These are phyloP conservation scores for Plantago ovata DNA, from an alignment of 257 asterid genomes.

Conservation along the genomic window DNA sequence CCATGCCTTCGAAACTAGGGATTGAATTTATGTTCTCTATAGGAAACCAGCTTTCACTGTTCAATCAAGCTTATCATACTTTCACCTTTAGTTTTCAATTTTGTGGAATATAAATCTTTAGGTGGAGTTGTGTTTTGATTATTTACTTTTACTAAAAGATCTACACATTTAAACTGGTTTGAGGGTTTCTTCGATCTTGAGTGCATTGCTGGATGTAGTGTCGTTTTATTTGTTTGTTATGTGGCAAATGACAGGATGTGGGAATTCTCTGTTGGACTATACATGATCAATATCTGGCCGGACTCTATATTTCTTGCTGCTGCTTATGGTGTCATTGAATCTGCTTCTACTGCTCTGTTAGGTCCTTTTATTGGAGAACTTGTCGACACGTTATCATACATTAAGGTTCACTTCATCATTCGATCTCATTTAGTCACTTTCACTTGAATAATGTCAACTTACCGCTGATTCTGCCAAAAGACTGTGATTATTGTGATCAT, in stretches of 20 bases:
- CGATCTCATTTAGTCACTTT: neutral
- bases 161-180: too few relatives aligned
- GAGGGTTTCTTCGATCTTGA: too few relatives aligned
- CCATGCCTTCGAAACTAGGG: neutral
- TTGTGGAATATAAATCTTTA: too few relatives aligned
- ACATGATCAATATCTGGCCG: slow-evolving; percentile 92
- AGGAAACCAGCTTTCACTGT: neutral
- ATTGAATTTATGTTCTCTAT: neutral
- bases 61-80: neutral
- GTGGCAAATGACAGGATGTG: slow-evolving; percentile 63
- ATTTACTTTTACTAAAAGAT: too few relatives aligned
- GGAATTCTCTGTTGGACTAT: slow-evolving; percentile 90
- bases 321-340: slow-evolving; percentile 76
- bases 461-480: too few relatives aligned
- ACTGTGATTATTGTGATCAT: too few relatives aligned
- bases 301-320: slow-evolving; percentile 81
- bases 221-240: too few relatives aligned
- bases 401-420: slow-evolving; percentile 35
- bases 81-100: too few relatives aligned
- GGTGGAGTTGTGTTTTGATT: too few relatives aligned
- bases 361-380: slow-evolving; percentile 75
- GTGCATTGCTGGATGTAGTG: too few relatives aligned
- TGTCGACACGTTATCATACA: slow-evolving; percentile 63
- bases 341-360: slow-evolving; percentile 66
- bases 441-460: too few relatives aligned